A percentile compares a stretch with the other conserved stretches of the same genome.
phyloP scores from a whole-genome alignment of 257 asterid genomes.

The Apocynum venetum region DNA sequence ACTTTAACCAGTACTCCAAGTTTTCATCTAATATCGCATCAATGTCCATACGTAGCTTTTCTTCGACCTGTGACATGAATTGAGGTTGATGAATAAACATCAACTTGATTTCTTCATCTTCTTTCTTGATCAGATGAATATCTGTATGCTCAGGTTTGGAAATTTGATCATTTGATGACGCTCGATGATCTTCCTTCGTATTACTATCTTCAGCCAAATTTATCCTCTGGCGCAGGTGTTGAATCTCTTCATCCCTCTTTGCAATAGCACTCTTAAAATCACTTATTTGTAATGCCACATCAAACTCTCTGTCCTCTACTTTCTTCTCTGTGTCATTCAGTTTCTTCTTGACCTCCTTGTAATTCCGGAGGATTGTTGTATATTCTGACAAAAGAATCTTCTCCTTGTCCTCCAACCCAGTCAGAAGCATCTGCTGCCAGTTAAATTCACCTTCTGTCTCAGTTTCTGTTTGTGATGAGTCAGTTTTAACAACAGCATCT shows the following conservation, averaged over 20 bases:
- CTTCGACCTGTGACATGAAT: slow-evolving; percentile 53
- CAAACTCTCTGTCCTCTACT: slow-evolving; percentile 59
- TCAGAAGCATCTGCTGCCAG: slow-evolving; percentile 77
- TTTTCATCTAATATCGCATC: slow-evolving; percentile 85
- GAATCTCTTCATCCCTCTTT: slow-evolving; percentile 72
- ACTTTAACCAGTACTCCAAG: slow-evolving; percentile 87
- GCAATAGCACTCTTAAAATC: slow-evolving; percentile 52
- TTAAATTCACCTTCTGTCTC: slow-evolving; percentile 38
- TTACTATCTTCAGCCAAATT: slow-evolving; percentile 26
- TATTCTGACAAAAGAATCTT: slow-evolving; percentile 67
- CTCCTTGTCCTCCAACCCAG: slow-evolving; percentile 72
- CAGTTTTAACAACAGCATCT: slow-evolving; percentile 15
- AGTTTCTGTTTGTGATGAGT: slow-evolving; percentile 13
- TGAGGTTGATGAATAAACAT: slow-evolving; percentile 25
- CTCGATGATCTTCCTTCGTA: slow-evolving; percentile 13
- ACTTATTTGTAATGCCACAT: slow-evolving; percentile 54
- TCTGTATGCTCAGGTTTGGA: slow-evolving; percentile 18
- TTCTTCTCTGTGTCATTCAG: slow-evolving; percentile 59
- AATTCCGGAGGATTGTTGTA: slow-evolving; percentile 60
- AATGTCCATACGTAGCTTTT: slow-evolving; percentile 56
- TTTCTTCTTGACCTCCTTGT: slow-evolving; percentile 75
- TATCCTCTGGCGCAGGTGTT: slow-evolving; percentile 38
- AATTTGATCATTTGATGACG: slow-evolving; percentile 4
- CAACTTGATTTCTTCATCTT: slow-evolving; percentile 31
- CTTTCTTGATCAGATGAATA: slow-evolving; percentile 16